phyloP scores from a whole-genome alignment of 1,284 basidiomycete species.

The Takashimella koratensis region DNA sequence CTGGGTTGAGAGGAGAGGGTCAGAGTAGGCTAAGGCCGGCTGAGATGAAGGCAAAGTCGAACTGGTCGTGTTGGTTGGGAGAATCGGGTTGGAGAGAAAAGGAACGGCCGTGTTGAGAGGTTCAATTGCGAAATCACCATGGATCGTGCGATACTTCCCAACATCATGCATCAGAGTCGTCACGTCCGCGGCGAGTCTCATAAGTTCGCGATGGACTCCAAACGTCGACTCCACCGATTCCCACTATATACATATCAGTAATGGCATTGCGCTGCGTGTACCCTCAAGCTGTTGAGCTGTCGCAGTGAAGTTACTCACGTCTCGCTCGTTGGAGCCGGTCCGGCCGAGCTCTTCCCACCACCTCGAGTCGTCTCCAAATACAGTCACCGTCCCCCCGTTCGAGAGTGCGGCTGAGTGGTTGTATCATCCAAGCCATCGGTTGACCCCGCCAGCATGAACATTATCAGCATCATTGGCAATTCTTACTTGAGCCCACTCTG shows the following conservation, averaged over 20 bases:
- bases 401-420: conserved; percentile 11
- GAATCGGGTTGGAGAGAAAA: too few relatives aligned
- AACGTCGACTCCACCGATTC: conserved; percentile 29
- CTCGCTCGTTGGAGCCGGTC: conserved; percentile 14
- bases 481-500: too few relatives aligned
- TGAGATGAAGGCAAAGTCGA: too few relatives aligned
- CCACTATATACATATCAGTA: conserved; percentile 14
- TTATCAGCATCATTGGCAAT: too few relatives aligned
- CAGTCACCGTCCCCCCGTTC: conserved; percentile 18
- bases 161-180: background rate
- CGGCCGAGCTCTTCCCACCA: conserved; percentile 31
- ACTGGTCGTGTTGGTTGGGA: too few relatives aligned
- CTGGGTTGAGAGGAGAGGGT: too few relatives aligned
- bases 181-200: conserved; percentile 18
- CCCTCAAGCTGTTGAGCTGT: background rate
- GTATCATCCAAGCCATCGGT: too few relatives aligned
- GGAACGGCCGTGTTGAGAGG: too few relatives aligned
- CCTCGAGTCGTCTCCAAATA: conserved; percentile 20
- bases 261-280: background rate
- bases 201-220: conserved; percentile 28
- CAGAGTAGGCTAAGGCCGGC: too few relatives aligned
- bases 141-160: background rate
- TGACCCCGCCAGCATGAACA: too few relatives aligned
- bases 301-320: conserved; percentile 6
- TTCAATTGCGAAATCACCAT: too few relatives aligned